Evolutionary conservation across 208 protist genomes (phyloP), one percentile per base, ranked within the genome.

Genomic region (Trypanosoma scelopori): DNA sequence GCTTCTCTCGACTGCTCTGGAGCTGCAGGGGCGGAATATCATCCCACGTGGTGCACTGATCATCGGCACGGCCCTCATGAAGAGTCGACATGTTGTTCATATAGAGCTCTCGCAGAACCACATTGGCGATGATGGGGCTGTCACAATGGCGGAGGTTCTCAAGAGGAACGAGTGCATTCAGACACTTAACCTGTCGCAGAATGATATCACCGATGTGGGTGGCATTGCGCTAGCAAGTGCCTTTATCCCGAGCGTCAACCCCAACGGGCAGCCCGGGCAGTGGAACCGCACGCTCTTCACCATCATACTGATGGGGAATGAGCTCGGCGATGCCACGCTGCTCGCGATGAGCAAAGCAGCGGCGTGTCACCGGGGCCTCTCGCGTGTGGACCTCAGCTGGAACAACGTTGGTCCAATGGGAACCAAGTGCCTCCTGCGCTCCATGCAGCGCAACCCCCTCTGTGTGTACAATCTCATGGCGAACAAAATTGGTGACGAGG

Each of bases 311-410:
- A 66, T 74, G 45, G 81, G 82, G 22, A 95, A 95, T 69, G 45
- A 78, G 7, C n/a, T 91, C 18, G 63, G 82, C 12, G 89, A 95
- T 65, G 84, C 89, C 72, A 89, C 85, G 18, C 76, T 95, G 18
- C 79, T 95, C 15, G 89, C 89, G 1, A 72, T 95, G 47, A 87
- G 89, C 73, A 92, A 92, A 59, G 85, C 89, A 3, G 85, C 86
- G 9, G 89, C 86, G n/a, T 91, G 86, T 56, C 80, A 92, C 70
- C 85, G 80, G 12, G 89, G 91, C 64, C 58, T 95, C 32, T 81
- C 77, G 3, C 42, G 61, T n/a, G 76, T 95, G 5, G 86, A 95
- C 66, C 69, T 95, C 15, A 86, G 81, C 73, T 95, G 84, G 82
- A 95, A 95, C 64, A 53, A 64, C 7, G 67, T 95, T n/a, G 89